Evolutionary conservation across 495 filamentous ascomycete genomes (phyloP).

Genomic region (Lophiotrema nucula): DNA sequence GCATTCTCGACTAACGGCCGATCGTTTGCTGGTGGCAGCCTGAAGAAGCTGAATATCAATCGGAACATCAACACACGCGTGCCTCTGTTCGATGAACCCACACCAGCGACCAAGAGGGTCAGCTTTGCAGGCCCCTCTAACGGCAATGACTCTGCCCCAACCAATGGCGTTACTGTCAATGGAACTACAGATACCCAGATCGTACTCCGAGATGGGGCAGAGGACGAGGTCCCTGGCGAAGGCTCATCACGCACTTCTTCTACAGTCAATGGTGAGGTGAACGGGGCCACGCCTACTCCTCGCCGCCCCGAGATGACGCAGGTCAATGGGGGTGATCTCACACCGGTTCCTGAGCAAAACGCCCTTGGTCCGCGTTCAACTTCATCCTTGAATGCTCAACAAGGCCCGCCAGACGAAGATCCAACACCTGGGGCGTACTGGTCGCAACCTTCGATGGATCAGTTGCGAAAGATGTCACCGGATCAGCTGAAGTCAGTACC

Average conservation of each 20-base stretch:
- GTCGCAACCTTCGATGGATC: slow-evolving; percentile 70
- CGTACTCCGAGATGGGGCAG: slow-evolving; percentile 41
- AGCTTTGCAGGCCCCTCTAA: slow-evolving; percentile 72
- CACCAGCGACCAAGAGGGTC: slow-evolving; percentile 65
- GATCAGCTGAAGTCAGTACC: slow-evolving; percentile 68
- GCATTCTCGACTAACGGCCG: slow-evolving; percentile 73
- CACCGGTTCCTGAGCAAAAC: slow-evolving; percentile 73
- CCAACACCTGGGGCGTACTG: slow-evolving; percentile 74
- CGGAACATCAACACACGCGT: slow-evolving; percentile 69
- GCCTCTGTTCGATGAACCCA: slow-evolving; percentile 43
- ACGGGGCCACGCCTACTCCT: slow-evolving; percentile 42
- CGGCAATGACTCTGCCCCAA: slow-evolving; percentile 38
- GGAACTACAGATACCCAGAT: slow-evolving; percentile 43
- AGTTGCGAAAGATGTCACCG: slow-evolving; percentile 71
- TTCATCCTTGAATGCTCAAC: slow-evolving; percentile 21
- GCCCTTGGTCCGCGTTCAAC: slow-evolving; percentile 32
- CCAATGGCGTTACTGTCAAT: slow-evolving; percentile 22
- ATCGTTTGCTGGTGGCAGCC: slow-evolving; percentile 60
- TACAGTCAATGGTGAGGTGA: slow-evolving; percentile 50
- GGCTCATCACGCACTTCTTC: slow-evolving; percentile 47
- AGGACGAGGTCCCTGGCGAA: slow-evolving; percentile 61
- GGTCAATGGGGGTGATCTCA: slow-evolving; percentile 71
- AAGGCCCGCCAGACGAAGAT: slow-evolving; percentile 42
- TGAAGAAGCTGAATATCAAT: slow-evolving; percentile 90
- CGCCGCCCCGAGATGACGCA: slow-evolving; percentile 67